Conservation (phyloP, 331 rosid species). For the Spiraea crenata region DNA sequence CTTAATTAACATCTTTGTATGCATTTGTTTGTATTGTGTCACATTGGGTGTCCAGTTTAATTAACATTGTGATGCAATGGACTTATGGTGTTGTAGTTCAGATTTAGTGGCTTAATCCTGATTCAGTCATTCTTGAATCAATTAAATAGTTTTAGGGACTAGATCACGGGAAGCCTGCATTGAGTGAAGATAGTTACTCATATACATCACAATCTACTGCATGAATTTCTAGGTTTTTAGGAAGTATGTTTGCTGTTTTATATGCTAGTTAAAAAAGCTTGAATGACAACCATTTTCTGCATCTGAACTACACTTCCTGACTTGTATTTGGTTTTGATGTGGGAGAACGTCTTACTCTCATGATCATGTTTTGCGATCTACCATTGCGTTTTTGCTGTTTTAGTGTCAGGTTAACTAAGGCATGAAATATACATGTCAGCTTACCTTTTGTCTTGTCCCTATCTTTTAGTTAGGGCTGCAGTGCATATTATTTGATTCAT, state of each 20-base stretch:
- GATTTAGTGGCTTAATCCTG: too few relatives aligned
- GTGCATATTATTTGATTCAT: slow-evolving; percentile 13
- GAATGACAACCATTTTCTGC: neutral
- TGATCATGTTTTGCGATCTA: neutral
- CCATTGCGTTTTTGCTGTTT: slow-evolving; percentile 2
- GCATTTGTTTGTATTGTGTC: too few relatives aligned
- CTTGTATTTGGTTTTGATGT: neutral
- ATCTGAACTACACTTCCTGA: neutral
- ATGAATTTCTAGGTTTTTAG: neutral
- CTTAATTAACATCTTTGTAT: neutral
- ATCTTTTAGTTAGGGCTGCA: slow-evolving; percentile 3
- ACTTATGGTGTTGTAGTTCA: neutral
- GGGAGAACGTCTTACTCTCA: neutral
- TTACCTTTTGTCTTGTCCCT: neutral
- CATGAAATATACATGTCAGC: neutral
- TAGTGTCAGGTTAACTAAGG: neutral
- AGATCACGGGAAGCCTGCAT: neutral
- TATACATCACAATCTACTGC: neutral
- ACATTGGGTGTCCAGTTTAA: neutral
- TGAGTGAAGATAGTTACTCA: neutral
- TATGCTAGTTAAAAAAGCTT: neutral
- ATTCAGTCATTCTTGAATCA: too few relatives aligned
- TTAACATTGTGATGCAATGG: neutral
- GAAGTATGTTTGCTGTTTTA: neutral
- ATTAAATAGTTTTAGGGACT: neutral